Evolutionary conservation across 78 protist species (phyloP), one percentile per base, ranked within the genome.

Genomic region (Thecamonas trahens): DNA sequence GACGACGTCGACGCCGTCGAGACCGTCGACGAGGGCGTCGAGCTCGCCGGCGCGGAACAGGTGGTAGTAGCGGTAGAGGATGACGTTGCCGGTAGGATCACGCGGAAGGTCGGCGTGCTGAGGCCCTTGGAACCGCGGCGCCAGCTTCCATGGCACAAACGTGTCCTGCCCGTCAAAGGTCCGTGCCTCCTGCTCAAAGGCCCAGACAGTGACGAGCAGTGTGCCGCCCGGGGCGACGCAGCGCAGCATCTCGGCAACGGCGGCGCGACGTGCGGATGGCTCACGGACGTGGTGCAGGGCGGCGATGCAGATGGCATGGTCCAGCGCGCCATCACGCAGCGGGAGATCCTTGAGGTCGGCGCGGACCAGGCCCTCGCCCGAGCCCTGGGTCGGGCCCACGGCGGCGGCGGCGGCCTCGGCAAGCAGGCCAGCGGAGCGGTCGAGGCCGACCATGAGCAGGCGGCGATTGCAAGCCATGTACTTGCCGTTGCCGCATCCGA

Each of bases 401-500:
- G 3, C 59, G 2, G 17, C 40, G n/a, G n/a, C n/a, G n/a, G n/a
- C n/a, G n/a, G n/a, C n/a, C n/a, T n/a, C n/a, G n/a, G n/a, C n/a
- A n/a, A n/a, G n/a, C 11, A 64, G 58, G 26, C 26, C 58, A 0
- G 1, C 45, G 58, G 45, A 18, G 17, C 55, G 40, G 45, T 64
- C 70, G 22, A 24, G 2, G 1, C 65, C 65, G 3, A 38, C 4
- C 52, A 35, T 20, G 14, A 57, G 35, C 38, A 18, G 0, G 11
- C 31, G 11, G 18, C 22, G 22, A 2, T 39, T 3, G 7, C 29
- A 0, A 6, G 18, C 54, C 54, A 57, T 1, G 61, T 75, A 47
- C 77, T 81, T 80, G 22, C 91, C 91, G 58, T 80, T 81, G 18
- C 91, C 91, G 57, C 86, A 76, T 1, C 91, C 91, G 39, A 85